Evolutionary conservation across 73 alveolate genomes (phyloP).

Genomic region (Paramecium primaurelia): DNA sequence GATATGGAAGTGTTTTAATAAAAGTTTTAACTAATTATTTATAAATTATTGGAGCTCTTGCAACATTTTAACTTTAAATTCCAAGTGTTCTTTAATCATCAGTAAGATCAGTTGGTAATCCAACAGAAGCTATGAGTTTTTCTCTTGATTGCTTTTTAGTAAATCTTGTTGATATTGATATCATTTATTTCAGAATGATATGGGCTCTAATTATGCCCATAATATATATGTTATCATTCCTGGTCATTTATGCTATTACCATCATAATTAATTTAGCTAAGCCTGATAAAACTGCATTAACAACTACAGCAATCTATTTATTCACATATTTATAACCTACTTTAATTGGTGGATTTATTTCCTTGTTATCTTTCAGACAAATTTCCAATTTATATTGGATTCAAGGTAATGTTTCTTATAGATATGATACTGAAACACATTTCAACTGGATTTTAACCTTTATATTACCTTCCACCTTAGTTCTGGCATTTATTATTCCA

Average conservation of each 20-base stretch:
- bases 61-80: background rate
- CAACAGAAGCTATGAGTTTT: conserved; percentile 25
- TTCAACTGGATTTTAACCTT: background rate
- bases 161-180: background rate
- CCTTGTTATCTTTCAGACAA: background rate
- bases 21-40: background rate
- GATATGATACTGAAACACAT: background rate
- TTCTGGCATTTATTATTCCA: background rate
- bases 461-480: background rate
- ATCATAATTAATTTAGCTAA: background rate
- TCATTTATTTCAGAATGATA: conserved; percentile 41
- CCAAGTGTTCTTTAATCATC: background rate
- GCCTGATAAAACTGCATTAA: background rate
- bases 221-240: background rate
- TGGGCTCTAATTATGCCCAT: conserved; percentile 55
- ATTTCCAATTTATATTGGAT: background rate
- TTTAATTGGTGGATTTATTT: conserved; percentile 10
- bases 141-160: conserved; percentile 35
- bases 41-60: background rate
- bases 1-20: background rate
- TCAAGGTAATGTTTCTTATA: conserved; percentile 8
- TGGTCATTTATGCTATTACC: background rate
- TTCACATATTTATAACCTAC: background rate
- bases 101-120: conserved; percentile 7
- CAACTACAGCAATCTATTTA: conserved; percentile 4